Base-by-base conservation (phyloP, 306 rosid species). In the Castanea crenata region DNA sequence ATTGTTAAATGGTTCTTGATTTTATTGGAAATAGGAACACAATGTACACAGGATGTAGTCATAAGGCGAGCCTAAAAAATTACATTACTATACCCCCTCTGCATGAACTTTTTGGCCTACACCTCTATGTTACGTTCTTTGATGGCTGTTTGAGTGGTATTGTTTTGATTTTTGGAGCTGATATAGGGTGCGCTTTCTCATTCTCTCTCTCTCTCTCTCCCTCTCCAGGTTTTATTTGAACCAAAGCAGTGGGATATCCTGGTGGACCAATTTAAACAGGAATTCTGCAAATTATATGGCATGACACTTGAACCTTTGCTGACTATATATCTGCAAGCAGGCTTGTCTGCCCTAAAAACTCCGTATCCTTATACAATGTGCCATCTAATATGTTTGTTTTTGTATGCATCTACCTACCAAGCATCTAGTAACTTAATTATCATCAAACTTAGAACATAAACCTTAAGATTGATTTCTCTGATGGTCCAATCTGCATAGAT, bases 271-370 rank as follows among this genome's bases (percentile, higher is more conserved):
- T 95, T 95, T 79, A 93, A 88, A 83, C 97, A 91, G 86, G 99
- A 95, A 83, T 95, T 95, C 89, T 95, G 97, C 92, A 95, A 91
- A 85, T 86, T 95, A 85, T 91, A 95, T 81, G 97, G 99, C 90
- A 91, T 93, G 99, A 91, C 98, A 5, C 88, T 90, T 31, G 98
- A 93, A 84, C 98, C 99, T 73, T 82, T 95, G 86, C 93, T 95
- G 49, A 90, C 90, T 81, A 95, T 95, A 74, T 95, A 91, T 83
- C 86, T 95, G 70, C 99, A 93, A 91, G 99, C 99, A 49, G 98
- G 99, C 69, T 88, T 95, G 55, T 95, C 99, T 51, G 97, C 99
- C 76, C 88, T 93, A 69, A 95, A 93, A 85, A 95, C 98, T 41
- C 97, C 98, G 99, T 93, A 93, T 95, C 98, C 97, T 5, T 69